These are phyloP conservation scores for Chloris gayana DNA, from an alignment of 176 grass and related monocot genomes.

Conservation along the genomic window DNA sequence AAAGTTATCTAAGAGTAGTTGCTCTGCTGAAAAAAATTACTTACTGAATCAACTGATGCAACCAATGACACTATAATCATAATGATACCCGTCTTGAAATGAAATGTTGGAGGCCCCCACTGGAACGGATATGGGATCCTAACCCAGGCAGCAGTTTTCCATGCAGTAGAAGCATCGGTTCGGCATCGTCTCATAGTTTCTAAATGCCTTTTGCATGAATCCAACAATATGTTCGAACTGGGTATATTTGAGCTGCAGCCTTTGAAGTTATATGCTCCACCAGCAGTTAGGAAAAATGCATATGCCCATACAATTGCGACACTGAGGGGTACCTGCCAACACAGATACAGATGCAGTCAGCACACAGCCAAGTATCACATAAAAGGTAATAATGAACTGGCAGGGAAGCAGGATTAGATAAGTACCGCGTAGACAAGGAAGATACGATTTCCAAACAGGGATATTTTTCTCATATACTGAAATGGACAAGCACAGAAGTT, in stretches of 20 bases:
- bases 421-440: conserved; percentile 95
- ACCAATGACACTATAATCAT: conserved; percentile 90
- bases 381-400: background rate
- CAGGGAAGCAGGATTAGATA: conserved; percentile 30
- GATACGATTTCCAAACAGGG: conserved; percentile 85
- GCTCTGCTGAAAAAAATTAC: conserved; percentile 32
- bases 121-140: conserved; percentile 96
- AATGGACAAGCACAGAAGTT: conserved; percentile 44
- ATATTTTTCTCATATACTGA: conserved; percentile 88
- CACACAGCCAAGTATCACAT: background rate
- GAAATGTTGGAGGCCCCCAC: conserved; percentile 89
- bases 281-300: conserved; percentile 94
- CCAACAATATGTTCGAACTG: conserved; percentile 94
- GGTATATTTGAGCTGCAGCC: conserved; percentile 88
- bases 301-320: conserved; percentile 96
- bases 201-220: conserved; percentile 77
- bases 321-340: conserved; percentile 86
- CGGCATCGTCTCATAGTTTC: conserved; percentile 81
- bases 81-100: conserved; percentile 81
- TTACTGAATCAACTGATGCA: conserved; percentile 93
- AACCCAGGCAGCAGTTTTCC: conserved; percentile 89
- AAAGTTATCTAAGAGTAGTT: conserved; percentile 18
- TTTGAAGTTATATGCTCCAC: conserved; percentile 93
- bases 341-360: conserved; percentile 36
- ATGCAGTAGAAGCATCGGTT: conserved; percentile 97